Evolutionary conservation across 441 rosid genomes (phyloP).

Genomic region (Croton laevigatus): DNA sequence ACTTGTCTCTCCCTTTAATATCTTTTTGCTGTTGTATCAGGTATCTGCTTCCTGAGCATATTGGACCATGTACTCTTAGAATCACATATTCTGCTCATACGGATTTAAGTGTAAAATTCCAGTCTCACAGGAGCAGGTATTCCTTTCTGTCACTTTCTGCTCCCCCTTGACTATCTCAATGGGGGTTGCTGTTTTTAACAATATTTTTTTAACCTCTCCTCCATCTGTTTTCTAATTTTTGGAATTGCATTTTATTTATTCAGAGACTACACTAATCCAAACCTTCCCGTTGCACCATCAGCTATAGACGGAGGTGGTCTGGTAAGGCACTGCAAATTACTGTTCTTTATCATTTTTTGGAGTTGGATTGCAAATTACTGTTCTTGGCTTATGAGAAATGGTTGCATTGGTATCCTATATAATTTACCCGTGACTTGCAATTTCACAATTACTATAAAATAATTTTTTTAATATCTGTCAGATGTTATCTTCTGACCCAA

Average conservation of each 20-base stretch:
- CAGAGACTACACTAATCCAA: slow-evolving; percentile 97
- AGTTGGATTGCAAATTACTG: background rate
- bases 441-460: background rate
- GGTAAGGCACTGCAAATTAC: slow-evolving; percentile 40
- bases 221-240: slow-evolving; percentile 14
- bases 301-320: slow-evolving; percentile 88
- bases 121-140: slow-evolving; percentile 95
- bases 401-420: background rate
- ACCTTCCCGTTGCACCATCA: slow-evolving; percentile 96
- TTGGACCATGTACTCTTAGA: slow-evolving; percentile 77
- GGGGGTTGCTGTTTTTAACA: background rate
- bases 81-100: slow-evolving; percentile 98
- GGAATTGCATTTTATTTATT: slow-evolving; percentile 18
- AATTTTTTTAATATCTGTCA: too few species aligned
- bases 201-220: background rate
- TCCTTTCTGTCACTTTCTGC: background rate
- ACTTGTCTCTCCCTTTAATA: slow-evolving; percentile 21
- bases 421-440: slow-evolving; percentile 10
- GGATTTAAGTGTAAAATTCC: slow-evolving; percentile 97
- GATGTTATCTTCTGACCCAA: too few species aligned
- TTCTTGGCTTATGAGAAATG: background rate
- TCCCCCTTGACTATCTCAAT: background rate
- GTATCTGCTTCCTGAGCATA: slow-evolving; percentile 78
- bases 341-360: background rate
- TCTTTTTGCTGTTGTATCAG: slow-evolving; percentile 38